Conservation (phyloP, 129 eudicot species). For the Chrysanthemum lavandulifolium region DNA sequence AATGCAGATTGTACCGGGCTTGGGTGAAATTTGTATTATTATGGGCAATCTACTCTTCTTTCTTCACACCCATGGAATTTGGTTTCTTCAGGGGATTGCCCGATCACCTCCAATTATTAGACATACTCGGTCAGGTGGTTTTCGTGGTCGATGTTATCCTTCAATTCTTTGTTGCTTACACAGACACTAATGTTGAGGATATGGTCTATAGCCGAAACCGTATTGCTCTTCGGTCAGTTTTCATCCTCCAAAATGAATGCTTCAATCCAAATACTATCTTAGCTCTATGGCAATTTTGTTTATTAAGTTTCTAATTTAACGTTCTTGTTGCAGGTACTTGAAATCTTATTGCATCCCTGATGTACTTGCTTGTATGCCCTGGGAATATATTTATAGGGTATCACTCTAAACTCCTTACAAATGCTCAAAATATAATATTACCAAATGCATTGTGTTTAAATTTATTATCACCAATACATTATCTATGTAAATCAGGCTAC, state of each 20-base stretch:
- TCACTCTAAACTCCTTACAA: background rate
- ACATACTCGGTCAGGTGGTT: slow-evolving; percentile 57
- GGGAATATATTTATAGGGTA: slow-evolving; percentile 5
- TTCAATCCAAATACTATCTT: too few species aligned
- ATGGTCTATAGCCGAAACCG: slow-evolving; percentile 47
- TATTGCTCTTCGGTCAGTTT: slow-evolving; percentile 49
- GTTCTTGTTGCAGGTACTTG: background rate
- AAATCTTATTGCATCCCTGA: background rate
- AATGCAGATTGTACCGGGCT: background rate
- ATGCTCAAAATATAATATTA: slow-evolving; percentile 43
- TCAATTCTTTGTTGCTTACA: slow-evolving; percentile 67
- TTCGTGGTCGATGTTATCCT: slow-evolving; percentile 66
- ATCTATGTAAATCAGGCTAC: slow-evolving; percentile 36
- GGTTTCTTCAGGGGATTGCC: slow-evolving; percentile 35
- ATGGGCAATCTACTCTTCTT: slow-evolving; percentile 13
- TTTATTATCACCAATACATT: background rate
- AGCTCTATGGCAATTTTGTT: too few species aligned
- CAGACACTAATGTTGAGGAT: slow-evolving; percentile 58
- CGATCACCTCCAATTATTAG: slow-evolving; percentile 46
- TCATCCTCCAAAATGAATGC: too few species aligned
- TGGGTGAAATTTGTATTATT: background rate
- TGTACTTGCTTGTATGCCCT: slow-evolving; percentile 1
- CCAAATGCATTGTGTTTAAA: background rate
- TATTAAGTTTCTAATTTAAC: too few species aligned
- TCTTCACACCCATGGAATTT: slow-evolving; percentile 15